Conservation (phyloP, 2,329 filamentous ascomycete genomes). For the Thermoascus crustaceus region DNA sequence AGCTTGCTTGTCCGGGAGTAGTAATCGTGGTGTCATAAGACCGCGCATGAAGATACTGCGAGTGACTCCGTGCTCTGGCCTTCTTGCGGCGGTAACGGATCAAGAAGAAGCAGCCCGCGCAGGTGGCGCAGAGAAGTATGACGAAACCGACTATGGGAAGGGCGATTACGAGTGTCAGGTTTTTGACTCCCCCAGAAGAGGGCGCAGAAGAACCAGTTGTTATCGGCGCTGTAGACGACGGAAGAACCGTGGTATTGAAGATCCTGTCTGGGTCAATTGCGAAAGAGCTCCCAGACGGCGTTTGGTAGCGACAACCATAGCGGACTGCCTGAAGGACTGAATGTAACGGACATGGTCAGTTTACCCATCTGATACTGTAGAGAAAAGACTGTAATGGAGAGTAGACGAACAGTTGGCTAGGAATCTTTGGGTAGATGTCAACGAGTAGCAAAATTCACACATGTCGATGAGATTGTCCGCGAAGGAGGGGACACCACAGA, state of each 20-base stretch:
- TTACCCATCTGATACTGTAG: slow-evolving; percentile 4
- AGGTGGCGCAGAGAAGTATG: slow-evolving; percentile 23
- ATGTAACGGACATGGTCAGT: slow-evolving; percentile 4
- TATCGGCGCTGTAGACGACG: slow-evolving; percentile 18
- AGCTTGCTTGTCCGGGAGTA: slow-evolving; percentile 20
- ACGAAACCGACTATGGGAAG: slow-evolving; percentile 37
- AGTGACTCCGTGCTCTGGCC: slow-evolving; percentile 17
- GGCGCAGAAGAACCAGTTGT: slow-evolving; percentile 15
- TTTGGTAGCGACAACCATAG: slow-evolving; percentile 37
- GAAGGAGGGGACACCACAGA: slow-evolving; percentile 31
- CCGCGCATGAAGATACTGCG: slow-evolving; percentile 23
- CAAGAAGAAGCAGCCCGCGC: slow-evolving; percentile 35
- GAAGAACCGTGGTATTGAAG: slow-evolving; percentile 33
- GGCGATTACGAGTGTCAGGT: slow-evolving; percentile 35
- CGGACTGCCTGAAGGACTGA: slow-evolving; percentile 39
- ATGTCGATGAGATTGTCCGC: slow-evolving; percentile 33
- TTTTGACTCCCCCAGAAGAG: slow-evolving; percentile 14
- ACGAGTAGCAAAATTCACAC: slow-evolving; percentile 38
- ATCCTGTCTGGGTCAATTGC: slow-evolving; percentile 33
- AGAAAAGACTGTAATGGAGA: background rate
- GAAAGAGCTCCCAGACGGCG: slow-evolving; percentile 27
- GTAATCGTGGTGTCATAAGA: slow-evolving; percentile 29
- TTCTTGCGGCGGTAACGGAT: slow-evolving; percentile 35
- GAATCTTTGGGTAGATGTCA: slow-evolving; percentile 32
- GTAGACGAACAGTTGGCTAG: slow-evolving; percentile 36